Percentiles rank a stretch among this genome's conserved stretches.
phyloP scores from a whole-genome alignment of 306 rosid genomes.

The Bauhinia variegata region DNA sequence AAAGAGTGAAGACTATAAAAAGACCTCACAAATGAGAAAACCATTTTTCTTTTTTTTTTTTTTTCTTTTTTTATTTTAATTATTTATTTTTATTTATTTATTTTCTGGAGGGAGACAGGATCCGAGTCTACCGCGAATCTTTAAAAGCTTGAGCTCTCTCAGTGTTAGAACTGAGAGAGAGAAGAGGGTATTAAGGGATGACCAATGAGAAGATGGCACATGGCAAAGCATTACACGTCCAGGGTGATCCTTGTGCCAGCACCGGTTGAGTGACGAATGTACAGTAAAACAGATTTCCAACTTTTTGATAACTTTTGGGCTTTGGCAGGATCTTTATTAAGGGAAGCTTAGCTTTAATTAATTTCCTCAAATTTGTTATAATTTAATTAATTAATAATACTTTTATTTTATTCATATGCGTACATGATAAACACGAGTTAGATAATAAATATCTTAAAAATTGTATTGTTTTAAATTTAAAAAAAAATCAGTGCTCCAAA shows the following conservation, averaged over 20 bases:
- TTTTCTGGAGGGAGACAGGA: conserved; percentile 66
- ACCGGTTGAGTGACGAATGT: conserved; percentile 36
- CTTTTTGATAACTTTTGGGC: conserved; percentile 33
- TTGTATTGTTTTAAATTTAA: no score
- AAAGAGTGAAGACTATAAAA: neutral
- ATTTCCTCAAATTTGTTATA: no score
- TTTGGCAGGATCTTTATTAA: conserved; percentile 37
- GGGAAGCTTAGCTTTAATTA: neutral
- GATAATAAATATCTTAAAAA: no score
- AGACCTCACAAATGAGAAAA: conserved; percentile 6
- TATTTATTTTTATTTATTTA: no score
- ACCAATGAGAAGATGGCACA: conserved; percentile 32
- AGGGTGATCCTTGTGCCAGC: conserved; percentile 27
- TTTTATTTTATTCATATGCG: no score
- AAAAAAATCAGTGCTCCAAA: no score
- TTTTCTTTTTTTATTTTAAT: conserved; percentile 17
- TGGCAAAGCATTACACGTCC: conserved; percentile 34
- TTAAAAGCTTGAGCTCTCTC: conserved; percentile 42
- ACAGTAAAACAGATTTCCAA: conserved; percentile 37
- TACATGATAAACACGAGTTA: no score
- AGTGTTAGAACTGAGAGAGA: neutral
- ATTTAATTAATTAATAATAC: no score
- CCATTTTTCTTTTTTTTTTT: no score
- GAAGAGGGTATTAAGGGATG: neutral
- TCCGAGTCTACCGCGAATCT: conserved; percentile 89